Conservation (phyloP, 495 filamentous ascomycete species). For the Zalerion maritima region DNA sequence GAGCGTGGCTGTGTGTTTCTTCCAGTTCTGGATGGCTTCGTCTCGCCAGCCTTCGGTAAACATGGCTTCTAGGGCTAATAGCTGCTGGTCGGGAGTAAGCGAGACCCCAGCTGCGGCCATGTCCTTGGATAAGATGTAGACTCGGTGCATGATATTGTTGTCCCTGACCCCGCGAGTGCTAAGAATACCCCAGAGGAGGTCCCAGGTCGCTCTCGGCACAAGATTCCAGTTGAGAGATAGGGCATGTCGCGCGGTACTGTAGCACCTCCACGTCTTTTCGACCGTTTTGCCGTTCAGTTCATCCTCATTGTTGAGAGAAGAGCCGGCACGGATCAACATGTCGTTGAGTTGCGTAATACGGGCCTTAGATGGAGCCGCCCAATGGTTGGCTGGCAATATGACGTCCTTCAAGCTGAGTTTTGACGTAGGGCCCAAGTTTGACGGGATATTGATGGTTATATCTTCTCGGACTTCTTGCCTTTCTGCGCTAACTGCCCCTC, state of each 20-base stretch:
- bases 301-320: too few species aligned
- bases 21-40: constrained; percentile 50
- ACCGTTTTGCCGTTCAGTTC: constrained; percentile 15
- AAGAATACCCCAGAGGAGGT: constrained; percentile 37
- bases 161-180: constrained; percentile 18
- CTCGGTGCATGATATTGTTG: constrained; percentile 42
- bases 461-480: too few species aligned
- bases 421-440: too few species aligned
- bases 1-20: constrained; percentile 38
- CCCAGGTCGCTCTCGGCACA: constrained; percentile 38
- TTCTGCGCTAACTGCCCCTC: too few species aligned
- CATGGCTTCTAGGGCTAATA: constrained; percentile 50
- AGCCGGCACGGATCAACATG: too few species aligned
- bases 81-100: constrained; percentile 40
- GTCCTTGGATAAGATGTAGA: constrained; percentile 47
- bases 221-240: constrained; percentile 27
- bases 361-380: too few species aligned
- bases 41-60: constrained; percentile 43
- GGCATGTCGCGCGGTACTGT: constrained; percentile 25
- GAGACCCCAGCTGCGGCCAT: constrained; percentile 37
- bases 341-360: too few species aligned
- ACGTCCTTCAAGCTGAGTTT: too few species aligned
- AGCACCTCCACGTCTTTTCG: constrained; percentile 27
- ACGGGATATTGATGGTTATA: too few species aligned
- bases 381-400: too few species aligned